These are phyloP conservation scores for Cardamine resedifolia DNA, from an alignment of 345 rosid species.

Conservation along the genomic window DNA sequence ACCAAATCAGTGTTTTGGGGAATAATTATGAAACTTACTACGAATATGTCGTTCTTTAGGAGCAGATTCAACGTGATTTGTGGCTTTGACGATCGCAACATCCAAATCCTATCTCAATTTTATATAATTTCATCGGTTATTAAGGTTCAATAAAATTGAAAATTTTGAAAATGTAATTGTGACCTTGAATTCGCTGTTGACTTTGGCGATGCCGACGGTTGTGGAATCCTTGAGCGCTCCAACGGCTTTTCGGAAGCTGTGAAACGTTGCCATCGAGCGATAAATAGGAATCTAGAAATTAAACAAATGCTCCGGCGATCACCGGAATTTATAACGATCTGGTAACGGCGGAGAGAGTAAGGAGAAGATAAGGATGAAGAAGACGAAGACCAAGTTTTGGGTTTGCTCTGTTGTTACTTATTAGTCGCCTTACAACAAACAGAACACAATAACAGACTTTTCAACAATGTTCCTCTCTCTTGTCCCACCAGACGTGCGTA, in stretches of 20 bases:
- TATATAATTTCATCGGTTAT: background rate
- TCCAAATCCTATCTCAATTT: conserved; percentile 75
- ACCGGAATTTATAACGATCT: conserved; percentile 12
- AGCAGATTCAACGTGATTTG: conserved; percentile 91
- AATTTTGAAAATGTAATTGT: background rate
- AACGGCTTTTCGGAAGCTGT: conserved; percentile 81
- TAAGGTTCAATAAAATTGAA: background rate
- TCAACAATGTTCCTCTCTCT: conserved; percentile 29
- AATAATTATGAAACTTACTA: conserved; percentile 43
- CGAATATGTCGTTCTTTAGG: conserved; percentile 88
- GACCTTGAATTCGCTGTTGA: conserved; percentile 96
- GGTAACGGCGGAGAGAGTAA: background rate
- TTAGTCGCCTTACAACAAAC: conserved; percentile 30
- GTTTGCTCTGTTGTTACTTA: conserved; percentile 26
- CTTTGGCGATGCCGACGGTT: conserved; percentile 93
- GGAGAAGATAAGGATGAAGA: background rate
- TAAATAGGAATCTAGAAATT: background rate
- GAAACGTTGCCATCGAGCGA: conserved; percentile 36
- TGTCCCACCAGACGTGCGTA: conserved; percentile 23
- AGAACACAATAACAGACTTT: conserved; percentile 43
- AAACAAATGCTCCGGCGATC: background rate
- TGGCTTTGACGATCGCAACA: conserved; percentile 88
- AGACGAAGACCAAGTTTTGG: conserved; percentile 24
- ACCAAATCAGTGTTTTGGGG: background rate
- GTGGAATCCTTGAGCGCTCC: conserved; percentile 96